A percentile compares a stretch with the other conserved stretches of the same genome.
Evolutionary conservation across 2,329 filamentous ascomycete species (phyloP).

Genomic region (Tolypocladium paradoxum): DNA sequence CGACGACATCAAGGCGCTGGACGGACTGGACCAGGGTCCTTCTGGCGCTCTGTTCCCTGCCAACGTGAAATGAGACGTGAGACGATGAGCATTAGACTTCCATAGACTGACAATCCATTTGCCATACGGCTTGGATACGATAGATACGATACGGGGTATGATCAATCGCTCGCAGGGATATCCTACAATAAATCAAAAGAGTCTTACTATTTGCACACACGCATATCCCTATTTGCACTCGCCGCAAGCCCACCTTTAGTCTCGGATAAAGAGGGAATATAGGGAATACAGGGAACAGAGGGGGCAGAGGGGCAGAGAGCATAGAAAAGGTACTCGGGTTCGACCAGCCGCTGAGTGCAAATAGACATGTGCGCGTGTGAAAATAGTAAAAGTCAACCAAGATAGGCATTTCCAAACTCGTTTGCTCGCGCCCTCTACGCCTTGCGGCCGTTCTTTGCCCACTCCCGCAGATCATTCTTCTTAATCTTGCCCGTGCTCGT

Average conservation of each 20-base stretch:
- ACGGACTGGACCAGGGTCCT: constrained; percentile 17
- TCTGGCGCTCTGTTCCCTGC: constrained; percentile 19
- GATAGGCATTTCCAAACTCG: background rate
- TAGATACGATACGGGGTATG: background rate
- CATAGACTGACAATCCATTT: background rate
- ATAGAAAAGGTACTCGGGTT: too few relatives aligned
- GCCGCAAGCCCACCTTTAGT: too few relatives aligned
- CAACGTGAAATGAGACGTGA: constrained; percentile 12
- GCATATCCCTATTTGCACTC: too few relatives aligned
- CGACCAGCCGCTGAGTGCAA: too few relatives aligned
- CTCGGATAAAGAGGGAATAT: too few relatives aligned
- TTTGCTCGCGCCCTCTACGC: background rate
- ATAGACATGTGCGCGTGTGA: too few relatives aligned
- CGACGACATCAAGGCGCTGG: constrained; percentile 41
- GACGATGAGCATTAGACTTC: background rate
- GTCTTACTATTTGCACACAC: too few relatives aligned
- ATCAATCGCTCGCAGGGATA: background rate
- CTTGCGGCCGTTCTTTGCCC: constrained; percentile 42
- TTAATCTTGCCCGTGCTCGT: constrained; percentile 94
- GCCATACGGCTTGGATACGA: background rate
- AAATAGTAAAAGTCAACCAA: too few relatives aligned
- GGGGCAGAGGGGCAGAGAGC: too few relatives aligned
- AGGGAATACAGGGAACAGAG: too few relatives aligned
- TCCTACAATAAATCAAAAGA: background rate
- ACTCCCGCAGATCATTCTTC: constrained; percentile 86